Conservation (phyloP, 495 filamentous ascomycete genomes). For the Aspergillus funiculosus region DNA sequence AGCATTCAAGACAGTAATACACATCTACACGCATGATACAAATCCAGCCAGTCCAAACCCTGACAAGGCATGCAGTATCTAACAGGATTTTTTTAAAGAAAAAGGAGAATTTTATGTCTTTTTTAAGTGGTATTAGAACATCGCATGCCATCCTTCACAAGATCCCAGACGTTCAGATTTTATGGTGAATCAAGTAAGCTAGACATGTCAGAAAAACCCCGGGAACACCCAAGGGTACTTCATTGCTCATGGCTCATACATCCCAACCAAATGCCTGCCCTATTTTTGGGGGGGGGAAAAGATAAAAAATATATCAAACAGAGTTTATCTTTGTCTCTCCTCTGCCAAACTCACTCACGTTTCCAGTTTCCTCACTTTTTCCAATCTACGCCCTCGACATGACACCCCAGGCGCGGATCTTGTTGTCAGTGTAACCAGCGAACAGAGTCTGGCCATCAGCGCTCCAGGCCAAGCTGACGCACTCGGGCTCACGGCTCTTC, state of each 20-base stretch:
- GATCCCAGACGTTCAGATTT: constrained; percentile 35
- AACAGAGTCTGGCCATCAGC: constrained; percentile 99
- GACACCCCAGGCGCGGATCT: constrained; percentile 99
- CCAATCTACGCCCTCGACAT: constrained; percentile 59
- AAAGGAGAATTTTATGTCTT: constrained; percentile 31
- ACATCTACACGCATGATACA: too few species aligned
- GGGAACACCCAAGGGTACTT: constrained; percentile 28
- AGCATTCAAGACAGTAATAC: too few species aligned
- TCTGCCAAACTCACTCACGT: constrained; percentile 18
- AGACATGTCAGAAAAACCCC: constrained; percentile 37
- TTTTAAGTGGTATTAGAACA: constrained; percentile 42
- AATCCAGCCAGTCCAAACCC: too few species aligned
- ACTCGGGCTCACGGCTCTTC: constrained; percentile 99
- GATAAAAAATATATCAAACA: constrained; percentile 21
- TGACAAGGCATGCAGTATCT: too few species aligned
- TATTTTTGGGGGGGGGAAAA: constrained; percentile 23
- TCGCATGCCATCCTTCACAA: constrained; percentile 32
- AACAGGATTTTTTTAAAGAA: too few species aligned
- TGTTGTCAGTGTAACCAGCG: constrained; percentile 99
- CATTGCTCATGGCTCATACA: constrained; percentile 50
- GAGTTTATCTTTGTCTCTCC: constrained; percentile 15
- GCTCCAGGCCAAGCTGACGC: constrained; percentile 91
- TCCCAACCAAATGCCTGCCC: constrained; percentile 42
- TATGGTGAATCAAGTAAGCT: constrained; percentile 35
- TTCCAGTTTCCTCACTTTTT: constrained; percentile 22